Base-by-base conservation (phyloP, 371 early-diverging fungal species). In the Mucor indicus region DNA sequence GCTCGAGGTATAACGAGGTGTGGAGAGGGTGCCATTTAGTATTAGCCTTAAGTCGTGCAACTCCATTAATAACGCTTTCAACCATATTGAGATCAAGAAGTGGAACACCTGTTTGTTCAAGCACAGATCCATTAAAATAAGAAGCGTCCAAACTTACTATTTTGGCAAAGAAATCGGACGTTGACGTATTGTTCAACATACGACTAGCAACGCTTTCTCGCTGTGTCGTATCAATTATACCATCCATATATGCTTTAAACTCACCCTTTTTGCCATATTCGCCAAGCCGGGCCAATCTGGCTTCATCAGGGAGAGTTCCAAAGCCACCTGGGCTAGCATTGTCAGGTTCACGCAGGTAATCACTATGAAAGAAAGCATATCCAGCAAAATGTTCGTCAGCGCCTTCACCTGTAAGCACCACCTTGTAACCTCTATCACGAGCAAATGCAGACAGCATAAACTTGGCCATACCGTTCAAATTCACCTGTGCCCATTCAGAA, bases 301-400 rank as follows among this genome's bases (percentile, higher is more conserved):
- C 16, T 0, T 44, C 47, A 13, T 60, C 44, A 22, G 45, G 8
- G 7, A 50, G 21, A 12, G 46, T 44, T 5, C 50, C 46, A 49
- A 60, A 55, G 0, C 46, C 55, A n/a, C 41, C 38, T 29, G 60
- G 60, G 29, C 38, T 27, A 15, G 55, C 21, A 20, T 36, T 16
- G 31, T 60, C 60, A 16, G 60, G 20, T 29, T 60, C 60, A 42
- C 40, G 55, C 15, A 55, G 47, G 17, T 55, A 55, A 29, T 78
- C 73, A 38, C 33, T 39, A 30, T 66, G 67, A 45, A 85, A 55
- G 48, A 80, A 80, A 4, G 61, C 48, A 56, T 85, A 83, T 0
- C 85, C 85, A 6, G 78, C 81, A 59, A 83, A 85, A 21, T 82
- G 62, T 39, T 82, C 83, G 40, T 85, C 85, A 0, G 82, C 75